Evolutionary conservation across 2,329 filamentous ascomycete species (phyloP), one percentile per base, ranked within the genome.

Genomic region (Penicillium psychrosexuale): DNA sequence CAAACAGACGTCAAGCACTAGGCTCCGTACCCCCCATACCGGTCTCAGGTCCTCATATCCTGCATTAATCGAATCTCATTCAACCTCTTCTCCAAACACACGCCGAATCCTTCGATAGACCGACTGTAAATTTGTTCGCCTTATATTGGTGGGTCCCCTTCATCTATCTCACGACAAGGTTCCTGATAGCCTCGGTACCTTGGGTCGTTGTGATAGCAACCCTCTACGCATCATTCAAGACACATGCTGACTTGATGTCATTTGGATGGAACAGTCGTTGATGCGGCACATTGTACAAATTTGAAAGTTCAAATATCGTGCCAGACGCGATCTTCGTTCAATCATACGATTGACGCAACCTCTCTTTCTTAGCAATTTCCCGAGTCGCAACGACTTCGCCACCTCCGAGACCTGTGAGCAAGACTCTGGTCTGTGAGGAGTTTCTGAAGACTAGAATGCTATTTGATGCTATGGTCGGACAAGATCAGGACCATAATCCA

Each of bases 401-500:
- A 44, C n/a, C 27, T 13, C 49, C 24, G 31, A 46, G 49, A 52
- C 38, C 42, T 51, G 49, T 46, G 44, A 37, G 42, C 45, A 22
- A 39, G 27, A 48, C 44, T 50, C 43, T 58, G 47, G 43, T 57
- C 48, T 47, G 33, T 51, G 40, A 50, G 49, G 38, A 61, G 40
- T 37, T 36, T 33, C 44, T 17, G 40, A 53, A 34, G 30, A 19
- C 24, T 58, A 68, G 60, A 49, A 73, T 74, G 71, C 62, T 72
- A 56, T 56, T 69, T 57, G 71, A 68, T 64, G 66, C 66, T 59
- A 75, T 76, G 72, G 69, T 71, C 53, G 66, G 64, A 56, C 71
- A 75, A 59, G 66, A 69, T 57, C 56, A 61, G 57, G 62, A 67
- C 57, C 64, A 64, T 59, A 74, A 64, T 62, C 66, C 71, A 52